These are phyloP conservation scores for Amanita pseudoporphyria DNA, from an alignment of 768 basidiomycete species.

Conservation along the genomic window DNA sequence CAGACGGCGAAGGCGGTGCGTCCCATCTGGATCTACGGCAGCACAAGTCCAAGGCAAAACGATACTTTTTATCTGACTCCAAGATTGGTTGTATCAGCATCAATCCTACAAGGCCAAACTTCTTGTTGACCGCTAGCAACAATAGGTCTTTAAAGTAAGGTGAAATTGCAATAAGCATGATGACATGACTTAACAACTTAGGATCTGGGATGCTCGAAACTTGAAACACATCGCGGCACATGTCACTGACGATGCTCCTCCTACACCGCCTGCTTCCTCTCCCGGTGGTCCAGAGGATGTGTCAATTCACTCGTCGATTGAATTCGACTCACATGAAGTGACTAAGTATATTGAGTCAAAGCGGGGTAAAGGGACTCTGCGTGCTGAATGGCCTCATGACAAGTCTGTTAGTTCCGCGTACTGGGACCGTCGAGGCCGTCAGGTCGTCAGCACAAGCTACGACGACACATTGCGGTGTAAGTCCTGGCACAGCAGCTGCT, in stretches of 20 bases:
- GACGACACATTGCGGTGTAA: conserved; percentile 67
- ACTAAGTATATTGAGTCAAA: conserved; percentile 40
- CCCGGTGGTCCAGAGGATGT: conserved; percentile 11
- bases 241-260: conserved; percentile 19
- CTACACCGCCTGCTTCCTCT: conserved; percentile 20
- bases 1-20: conserved; percentile 59
- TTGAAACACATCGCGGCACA: conserved; percentile 33
- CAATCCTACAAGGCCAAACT: conserved; percentile 59
- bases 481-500: conserved; percentile 15
- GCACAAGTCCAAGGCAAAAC: conserved; percentile 38
- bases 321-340: conserved; percentile 34
- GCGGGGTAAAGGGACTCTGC: conserved; percentile 43
- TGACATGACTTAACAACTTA: conserved; percentile 18
- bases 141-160: conserved; percentile 59
- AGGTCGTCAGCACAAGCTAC: conserved; percentile 78
- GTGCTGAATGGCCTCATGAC: conserved; percentile 58
- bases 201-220: conserved; percentile 77
- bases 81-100: conserved; percentile 78
- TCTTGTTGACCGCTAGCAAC: conserved; percentile 71
- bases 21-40: conserved; percentile 74
- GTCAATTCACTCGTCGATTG: conserved; percentile 10
- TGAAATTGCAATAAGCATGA: background rate
- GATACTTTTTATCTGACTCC: conserved; percentile 57
- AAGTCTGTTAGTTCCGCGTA: conserved; percentile 79
- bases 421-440: conserved; percentile 76